Evolutionary conservation across 1,139 yeast genomes (phyloP).

Genomic region (Pichia sp.): DNA sequence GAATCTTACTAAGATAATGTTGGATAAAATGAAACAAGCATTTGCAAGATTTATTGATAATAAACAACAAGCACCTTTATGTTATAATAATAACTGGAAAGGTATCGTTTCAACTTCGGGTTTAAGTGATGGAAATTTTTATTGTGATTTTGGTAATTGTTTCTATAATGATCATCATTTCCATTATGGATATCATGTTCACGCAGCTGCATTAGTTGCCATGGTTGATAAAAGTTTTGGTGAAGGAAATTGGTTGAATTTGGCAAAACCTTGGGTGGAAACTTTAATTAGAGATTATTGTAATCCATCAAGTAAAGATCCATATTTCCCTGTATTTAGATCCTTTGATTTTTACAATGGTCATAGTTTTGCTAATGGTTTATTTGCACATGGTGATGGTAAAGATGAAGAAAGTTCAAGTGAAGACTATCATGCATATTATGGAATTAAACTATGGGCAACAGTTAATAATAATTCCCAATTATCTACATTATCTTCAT

Average conservation of each 20-base stretch:
- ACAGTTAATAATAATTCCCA: constrained; percentile 45
- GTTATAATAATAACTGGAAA: constrained; percentile 64
- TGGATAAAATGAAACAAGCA: constrained; percentile 52
- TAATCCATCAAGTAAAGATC: constrained; percentile 51
- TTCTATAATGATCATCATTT: constrained; percentile 79
- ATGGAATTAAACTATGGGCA: constrained; percentile 70
- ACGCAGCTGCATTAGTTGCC: constrained; percentile 63
- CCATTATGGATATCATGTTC: constrained; percentile 73
- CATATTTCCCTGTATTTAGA: constrained; percentile 66
- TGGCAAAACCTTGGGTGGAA: constrained; percentile 52
- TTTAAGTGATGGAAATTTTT: constrained; percentile 40
- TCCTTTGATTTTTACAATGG: constrained; percentile 76
- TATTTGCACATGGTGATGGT: constrained; percentile 70
- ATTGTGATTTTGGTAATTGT: constrained; percentile 67
- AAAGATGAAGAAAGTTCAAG: constrained; percentile 74
- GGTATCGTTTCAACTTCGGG: constrained; percentile 70
- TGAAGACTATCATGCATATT: constrained; percentile 70
- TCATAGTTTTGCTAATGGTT: constrained; percentile 78
- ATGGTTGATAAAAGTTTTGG: constrained; percentile 44
- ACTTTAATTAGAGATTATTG: constrained; percentile 63
- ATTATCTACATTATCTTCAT: constrained; percentile 50
- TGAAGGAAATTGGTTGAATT: constrained; percentile 46
- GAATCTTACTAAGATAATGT: constrained; percentile 38
- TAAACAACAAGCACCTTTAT: constrained; percentile 53
- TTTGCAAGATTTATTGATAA: constrained; percentile 54